Evolutionary conservation across 2,329 filamentous ascomycete species (phyloP), one percentile per base, ranked within the genome.

Genomic region (Microcyclosporella mali): DNA sequence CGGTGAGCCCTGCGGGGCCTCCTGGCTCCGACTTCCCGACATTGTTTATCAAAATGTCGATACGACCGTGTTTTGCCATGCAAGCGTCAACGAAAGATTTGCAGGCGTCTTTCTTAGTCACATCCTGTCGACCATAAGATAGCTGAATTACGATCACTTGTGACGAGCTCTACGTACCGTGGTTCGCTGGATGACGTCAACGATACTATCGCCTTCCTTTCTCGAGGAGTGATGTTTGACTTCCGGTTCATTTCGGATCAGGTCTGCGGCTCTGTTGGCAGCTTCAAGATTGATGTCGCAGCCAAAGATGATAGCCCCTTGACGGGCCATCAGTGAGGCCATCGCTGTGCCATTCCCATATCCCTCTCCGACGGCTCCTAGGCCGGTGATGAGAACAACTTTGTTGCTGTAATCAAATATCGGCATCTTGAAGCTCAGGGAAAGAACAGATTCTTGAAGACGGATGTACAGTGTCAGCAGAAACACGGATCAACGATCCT

Each of bases 41-140:
- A 40, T 81, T 81, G 49, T 79, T 79, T 12, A 82, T 57, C 0
- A 82, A 61, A 16, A 82, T 74, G 49, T 82, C 78, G 40, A 81
- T 73, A 4, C 73, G 68, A 7, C 75, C 75, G 46, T 79, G 70
- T 30, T 70, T 71, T 0, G 64, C 56, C 14, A 77, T 53, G 33
- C 75, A 79, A 0, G 69, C 67, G 27, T 75, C 69, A 3, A 81
- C 70, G 0, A 80, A 67, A 0, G 58, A 56, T 47, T 75, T 72
- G 55, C 79, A 75, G 12, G 74, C 73, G 0, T 60, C 55, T 0
- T 71, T 68, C 4, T 71, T 70, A 0, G 76, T 80, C 2, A 77
- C 77, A 51, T 81, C 65, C 55, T 58, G 34, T 10, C 25, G 31
- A 7, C 6, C 12, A 19, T 44, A 35, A 39, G 18, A 31, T 6